Percentiles rank a stretch among this genome's conserved stretches.
Conservation (phyloP, 345 rosid genomes). For the Murraya koenigii region DNA sequence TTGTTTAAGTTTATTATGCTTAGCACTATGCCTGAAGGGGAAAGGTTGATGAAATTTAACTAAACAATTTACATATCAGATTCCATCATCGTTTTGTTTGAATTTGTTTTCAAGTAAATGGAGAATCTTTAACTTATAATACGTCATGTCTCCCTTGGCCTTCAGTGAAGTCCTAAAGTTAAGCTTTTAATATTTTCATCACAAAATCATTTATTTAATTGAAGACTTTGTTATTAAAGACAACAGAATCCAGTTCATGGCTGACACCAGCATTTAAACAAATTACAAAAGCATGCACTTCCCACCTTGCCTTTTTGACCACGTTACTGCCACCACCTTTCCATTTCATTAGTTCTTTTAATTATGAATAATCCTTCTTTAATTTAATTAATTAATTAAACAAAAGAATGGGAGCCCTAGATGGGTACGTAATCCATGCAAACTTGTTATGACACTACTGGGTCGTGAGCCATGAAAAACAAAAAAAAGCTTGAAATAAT, state of each 20-base stretch:
- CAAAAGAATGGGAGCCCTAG: background rate
- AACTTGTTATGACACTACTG: slow-evolving; percentile 32
- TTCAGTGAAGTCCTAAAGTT: slow-evolving; percentile 49
- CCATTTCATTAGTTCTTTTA: slow-evolving; percentile 9
- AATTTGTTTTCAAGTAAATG: slow-evolving; percentile 39
- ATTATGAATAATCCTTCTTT: slow-evolving; percentile 4
- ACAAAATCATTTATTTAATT: slow-evolving; percentile 14
- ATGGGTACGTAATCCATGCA: slow-evolving; percentile 34
- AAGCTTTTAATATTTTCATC: slow-evolving; percentile 33
- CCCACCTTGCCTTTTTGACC: slow-evolving; percentile 39
- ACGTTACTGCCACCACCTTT: slow-evolving; percentile 50
- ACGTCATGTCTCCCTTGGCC: slow-evolving; percentile 53
- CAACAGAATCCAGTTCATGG: slow-evolving; percentile 57
- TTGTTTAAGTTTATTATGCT: slow-evolving; percentile 9
- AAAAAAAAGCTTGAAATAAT: background rate
- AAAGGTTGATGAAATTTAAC: background rate
- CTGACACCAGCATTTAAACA: slow-evolving; percentile 44
- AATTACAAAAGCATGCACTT: slow-evolving; percentile 21
- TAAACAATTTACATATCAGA: slow-evolving; percentile 47
- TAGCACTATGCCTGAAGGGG: background rate
- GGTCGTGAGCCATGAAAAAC: slow-evolving; percentile 25
- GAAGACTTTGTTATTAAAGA: slow-evolving; percentile 32
- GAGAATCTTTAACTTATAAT: slow-evolving; percentile 45
- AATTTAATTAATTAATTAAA: slow-evolving; percentile 4
- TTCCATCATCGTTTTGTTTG: slow-evolving; percentile 46